Evolutionary conservation across 1,284 basidiomycete species (phyloP).

Genomic region (Tylopilus orsonianus): DNA sequence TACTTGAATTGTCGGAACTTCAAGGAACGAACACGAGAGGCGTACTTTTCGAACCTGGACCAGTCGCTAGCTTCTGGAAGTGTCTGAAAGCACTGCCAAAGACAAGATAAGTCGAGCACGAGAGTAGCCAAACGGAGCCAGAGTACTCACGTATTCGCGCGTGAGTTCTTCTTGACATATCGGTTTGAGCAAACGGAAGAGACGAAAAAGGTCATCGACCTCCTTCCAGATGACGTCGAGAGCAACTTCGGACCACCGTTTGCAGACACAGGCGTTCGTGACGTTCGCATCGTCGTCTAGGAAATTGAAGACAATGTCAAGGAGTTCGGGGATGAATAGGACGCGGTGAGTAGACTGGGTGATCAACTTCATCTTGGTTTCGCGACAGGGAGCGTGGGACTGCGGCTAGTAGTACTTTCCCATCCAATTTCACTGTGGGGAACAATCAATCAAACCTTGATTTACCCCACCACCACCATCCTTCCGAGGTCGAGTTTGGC

Average conservation of each 20-base stretch:
- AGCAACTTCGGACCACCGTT: slow-evolving; percentile 50
- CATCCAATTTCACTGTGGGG: no score
- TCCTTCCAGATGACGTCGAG: slow-evolving; percentile 54
- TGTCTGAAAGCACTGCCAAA: slow-evolving; percentile 41
- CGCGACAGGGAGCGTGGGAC: background rate
- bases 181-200: slow-evolving; percentile 50
- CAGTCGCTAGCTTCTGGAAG: slow-evolving; percentile 53
- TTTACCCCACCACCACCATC: no score
- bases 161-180: slow-evolving; percentile 15
- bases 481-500: no score
- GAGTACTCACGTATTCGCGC: slow-evolving; percentile 29
- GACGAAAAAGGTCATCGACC: slow-evolving; percentile 41
- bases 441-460: no score
- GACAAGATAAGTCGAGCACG: background rate
- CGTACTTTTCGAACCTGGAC: slow-evolving; percentile 55
- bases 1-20: slow-evolving; percentile 21
- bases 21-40: slow-evolving; percentile 49
- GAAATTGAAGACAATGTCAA: slow-evolving; percentile 48
- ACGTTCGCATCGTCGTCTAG: slow-evolving; percentile 39
- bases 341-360: slow-evolving; percentile 8
- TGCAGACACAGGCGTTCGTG: slow-evolving; percentile 49
- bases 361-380: slow-evolving; percentile 1
- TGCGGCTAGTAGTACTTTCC: no score
- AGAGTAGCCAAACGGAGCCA: background rate
- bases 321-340: slow-evolving; percentile 49